Base-by-base conservation (phyloP, 176 grass and related monocot species). In the Bromus sterilis region DNA sequence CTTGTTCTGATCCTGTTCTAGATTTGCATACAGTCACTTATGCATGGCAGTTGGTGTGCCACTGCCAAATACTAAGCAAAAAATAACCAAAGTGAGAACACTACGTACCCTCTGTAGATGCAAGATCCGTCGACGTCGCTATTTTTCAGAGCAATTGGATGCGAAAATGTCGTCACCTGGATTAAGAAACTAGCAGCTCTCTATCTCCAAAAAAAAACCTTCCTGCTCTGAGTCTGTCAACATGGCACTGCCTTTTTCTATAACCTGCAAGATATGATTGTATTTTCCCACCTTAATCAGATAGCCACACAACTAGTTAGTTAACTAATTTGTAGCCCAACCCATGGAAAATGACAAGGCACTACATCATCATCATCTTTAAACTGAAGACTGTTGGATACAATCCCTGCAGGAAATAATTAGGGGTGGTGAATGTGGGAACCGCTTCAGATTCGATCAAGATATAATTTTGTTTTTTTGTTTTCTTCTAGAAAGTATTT, bases 201-300 rank as follows among this genome's bases (percentile, higher is more conserved):
- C n/a, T n/a, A n/a, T n/a, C n/a, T n/a, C n/a, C n/a, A n/a, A n/a
- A n/a, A n/a, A n/a, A n/a, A n/a, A n/a, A n/a, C n/a, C n/a, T 53
- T 53, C 21, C 48, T 21, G 18, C 48, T 53, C 6, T 53, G 48
- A 21, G 48, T 53, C 18, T 53, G 18, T 53, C 48, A 0, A 57
- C 34, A 85, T 25, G 56, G 56, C 56, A 15, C 3, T 70, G 9
- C 18, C 1, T 33, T 55, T 64, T 63, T 26, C 32, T 37, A 2
- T 15, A 36, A 76, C 41, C 39, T 5, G 7, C 41, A 85, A 11
- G 53, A 85, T 89, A 85, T 77, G 71, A 37, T 86, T 89, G 65
- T 89, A 56, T 86, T 65, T 82, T 64, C 83, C 78, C 72, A 86
- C 83, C 87, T 76, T 59, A 69, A 53, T 3, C 48, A 53, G 18